Evolutionary conservation across 345 rosid genomes (phyloP), one percentile per base, ranked within the genome.

Genomic region (Brassica nigra): DNA sequence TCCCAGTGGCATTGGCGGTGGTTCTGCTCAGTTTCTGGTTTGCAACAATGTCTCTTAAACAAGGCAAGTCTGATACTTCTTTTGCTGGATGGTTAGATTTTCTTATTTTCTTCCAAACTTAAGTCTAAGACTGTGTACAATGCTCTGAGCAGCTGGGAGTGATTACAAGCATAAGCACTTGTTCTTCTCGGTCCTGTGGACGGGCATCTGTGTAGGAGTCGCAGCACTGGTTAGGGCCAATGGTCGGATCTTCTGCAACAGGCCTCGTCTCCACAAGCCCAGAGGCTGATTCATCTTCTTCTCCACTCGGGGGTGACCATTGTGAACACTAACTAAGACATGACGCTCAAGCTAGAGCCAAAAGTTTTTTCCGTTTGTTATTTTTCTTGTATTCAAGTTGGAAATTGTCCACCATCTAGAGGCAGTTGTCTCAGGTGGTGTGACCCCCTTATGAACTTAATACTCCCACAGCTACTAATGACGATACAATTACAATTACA

Each of bases 221-320:
- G 90, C 87, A 75, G 89, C 86, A 47, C 73, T 91, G 81, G 88
- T 95, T 72, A 91, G 78, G 77, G 91, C 93, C 27, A 89, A 95
- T 59, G 99, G 99, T 44, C 86, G 99, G 80, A 71, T 93, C 75
- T 95, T 93, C 88, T 95, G 99, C 88, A 91, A 95, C 65, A 87
- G 98, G 59, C 99, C 99, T 79, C 92, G 96, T 82, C 91, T 93
- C 62, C 92, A 90, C 81, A 91, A 91, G 62, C 99, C 98, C 47
- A 82, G 90, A 52, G 15, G 70, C 84, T 93, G 88, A 91, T 75
- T 9, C 52, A 27, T 66, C 14, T 65, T 80, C 76, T 68, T 62
- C 47, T 52, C 16, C 66, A 62, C 36, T 49, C 27, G 76, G 73
- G 49, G 69, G 58, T 49, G 57, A 68, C 54, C 78, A 61, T 68